Conservation (phyloP, 306 rosid species). For the Argentina anserina region DNA sequence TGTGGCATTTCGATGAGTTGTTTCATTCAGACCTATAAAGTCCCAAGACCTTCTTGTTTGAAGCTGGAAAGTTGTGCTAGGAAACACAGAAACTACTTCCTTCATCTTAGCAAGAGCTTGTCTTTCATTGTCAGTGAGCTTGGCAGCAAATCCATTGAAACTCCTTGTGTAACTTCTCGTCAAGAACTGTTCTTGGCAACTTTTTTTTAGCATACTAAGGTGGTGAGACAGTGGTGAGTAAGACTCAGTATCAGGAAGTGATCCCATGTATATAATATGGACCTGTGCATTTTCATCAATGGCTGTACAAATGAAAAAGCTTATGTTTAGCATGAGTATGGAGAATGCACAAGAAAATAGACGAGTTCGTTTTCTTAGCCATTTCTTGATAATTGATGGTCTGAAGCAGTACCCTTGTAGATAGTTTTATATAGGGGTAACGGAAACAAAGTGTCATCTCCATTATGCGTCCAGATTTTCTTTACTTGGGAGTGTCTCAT, state of each 20-base stretch:
- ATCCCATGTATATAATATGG: constrained; percentile 4
- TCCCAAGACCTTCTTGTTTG: constrained; percentile 59
- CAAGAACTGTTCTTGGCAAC: not conserved
- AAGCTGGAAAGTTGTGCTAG: constrained; percentile 12
- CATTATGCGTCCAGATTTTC: too few species aligned
- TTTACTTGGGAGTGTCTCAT: too few species aligned
- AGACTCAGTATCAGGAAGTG: not conserved
- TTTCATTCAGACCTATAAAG: constrained; percentile 25
- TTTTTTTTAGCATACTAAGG: not conserved
- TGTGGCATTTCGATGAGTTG: not conserved
- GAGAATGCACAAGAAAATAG: too few species aligned
- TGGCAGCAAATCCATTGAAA: not conserved
- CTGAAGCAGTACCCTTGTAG: too few species aligned
- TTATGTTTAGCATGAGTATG: not conserved
- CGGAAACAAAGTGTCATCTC: too few species aligned
- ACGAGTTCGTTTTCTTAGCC: too few species aligned
- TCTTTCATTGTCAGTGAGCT: constrained; percentile 13
- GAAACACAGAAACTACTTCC: constrained; percentile 38
- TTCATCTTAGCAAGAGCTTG: constrained; percentile 18
- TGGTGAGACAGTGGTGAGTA: not conserved
- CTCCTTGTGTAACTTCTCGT: not conserved
- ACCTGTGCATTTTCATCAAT: not conserved
- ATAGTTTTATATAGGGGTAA: too few species aligned
- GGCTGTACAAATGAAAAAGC: not conserved
- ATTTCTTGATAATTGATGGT: too few species aligned